Base-by-base conservation (phyloP, 768 basidiomycete species). In the Pulveroboletus sp. region DNA sequence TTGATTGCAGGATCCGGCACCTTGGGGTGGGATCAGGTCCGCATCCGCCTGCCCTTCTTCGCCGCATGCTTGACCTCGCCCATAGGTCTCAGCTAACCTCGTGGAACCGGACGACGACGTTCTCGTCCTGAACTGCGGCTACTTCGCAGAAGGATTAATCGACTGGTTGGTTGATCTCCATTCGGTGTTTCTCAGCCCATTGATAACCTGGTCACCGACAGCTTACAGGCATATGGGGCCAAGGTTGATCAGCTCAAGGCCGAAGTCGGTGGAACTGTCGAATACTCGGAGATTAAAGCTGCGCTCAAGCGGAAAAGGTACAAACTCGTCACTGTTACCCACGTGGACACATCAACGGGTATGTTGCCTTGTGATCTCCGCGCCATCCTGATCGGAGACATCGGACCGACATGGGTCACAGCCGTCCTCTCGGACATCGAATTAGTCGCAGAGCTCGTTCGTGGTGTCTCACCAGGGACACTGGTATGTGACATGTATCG, bases 1-100 rank as follows among this genome's bases (percentile, higher is more conserved):
- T 71, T 99, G 60, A 87, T 98, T 54, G 85, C 93, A 23, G 96
- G 96, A 2, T 89, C 86, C 47, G 96, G 96, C 14, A 98, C 96
- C 2, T 76, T 99, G 29, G 96, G 96, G 24, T 98, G 94, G 93
- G 94, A 97, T 67, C 88, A 91, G 80, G 89, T 78, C 37, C 55
- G 78, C 63, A 19, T 6, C 17, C 36, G 19, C 9, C 20, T 20
- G 2, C 23, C 37, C 17, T 12, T 22, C 12, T 10, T 17, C 22
- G 7, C 11, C 19, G 4, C n/a, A 16, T n/a, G 4, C 23, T n/a
- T 51, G 43, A 56, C n/a, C 26, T 54, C 47, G n/a, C 27, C 54
- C 30, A 43, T 56, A 90, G 85, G 91, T 93, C 34, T 85, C 91
- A 0, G 81, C 91, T 8, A 98, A 98, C 69, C 78, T 99, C 46